phyloP scores from a whole-genome alignment of 345 rosid genomes.

The Cardamine resedifolia region DNA sequence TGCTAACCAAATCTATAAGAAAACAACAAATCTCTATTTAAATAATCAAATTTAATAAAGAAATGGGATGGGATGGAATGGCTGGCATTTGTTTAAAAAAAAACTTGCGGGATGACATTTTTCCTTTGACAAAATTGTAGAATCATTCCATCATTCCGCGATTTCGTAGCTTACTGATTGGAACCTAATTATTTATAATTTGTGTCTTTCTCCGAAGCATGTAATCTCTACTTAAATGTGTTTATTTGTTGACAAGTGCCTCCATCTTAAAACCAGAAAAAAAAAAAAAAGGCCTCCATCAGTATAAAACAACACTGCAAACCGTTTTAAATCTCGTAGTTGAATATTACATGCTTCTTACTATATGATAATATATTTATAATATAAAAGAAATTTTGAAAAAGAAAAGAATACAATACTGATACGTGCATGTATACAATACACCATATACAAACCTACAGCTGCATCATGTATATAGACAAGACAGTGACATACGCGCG shows the following conservation, averaged over 20 bases:
- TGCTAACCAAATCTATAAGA: background rate
- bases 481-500: conserved; percentile 13
- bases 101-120: background rate
- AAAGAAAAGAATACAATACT: background rate
- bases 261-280: too few relatives aligned
- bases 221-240: background rate
- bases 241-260: conserved; percentile 6
- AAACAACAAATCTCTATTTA: too few relatives aligned
- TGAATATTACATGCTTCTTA: background rate
- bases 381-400: background rate
- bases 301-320: conserved; percentile 2
- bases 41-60: background rate
- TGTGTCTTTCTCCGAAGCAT: conserved; percentile 15
- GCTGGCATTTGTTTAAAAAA: background rate
- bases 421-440: background rate
- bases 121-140: background rate
- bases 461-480: conserved; percentile 13
- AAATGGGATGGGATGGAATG: too few relatives aligned
- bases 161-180: background rate
- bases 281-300: too few relatives aligned
- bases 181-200: background rate
- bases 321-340: background rate
- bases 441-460: background rate
- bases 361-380: background rate
- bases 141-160: background rate